Conservation (phyloP, 139 green algal genomes). For the Chlorella sp. region DNA sequence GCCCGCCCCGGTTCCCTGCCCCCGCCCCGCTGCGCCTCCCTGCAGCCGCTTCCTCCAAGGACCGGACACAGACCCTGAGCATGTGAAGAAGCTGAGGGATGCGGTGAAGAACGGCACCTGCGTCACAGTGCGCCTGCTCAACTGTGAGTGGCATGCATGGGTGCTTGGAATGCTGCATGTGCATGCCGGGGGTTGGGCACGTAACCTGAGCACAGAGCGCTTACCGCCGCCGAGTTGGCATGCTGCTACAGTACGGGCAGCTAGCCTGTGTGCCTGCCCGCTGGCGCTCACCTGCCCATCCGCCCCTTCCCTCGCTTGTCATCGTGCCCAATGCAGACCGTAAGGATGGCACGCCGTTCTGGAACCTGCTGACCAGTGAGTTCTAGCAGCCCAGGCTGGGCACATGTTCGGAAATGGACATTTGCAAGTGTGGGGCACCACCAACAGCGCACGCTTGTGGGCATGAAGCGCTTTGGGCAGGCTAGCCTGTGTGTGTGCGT, state of each 20-base stretch:
- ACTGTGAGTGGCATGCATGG: conserved; percentile 64
- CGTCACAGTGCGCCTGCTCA: conserved; percentile 84
- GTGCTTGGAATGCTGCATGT: not conserved
- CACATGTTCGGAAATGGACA: not conserved
- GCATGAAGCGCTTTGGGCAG: too few relatives aligned
- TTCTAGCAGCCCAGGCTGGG: not conserved
- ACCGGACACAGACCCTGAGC: conserved; percentile 89
- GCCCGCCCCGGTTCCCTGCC: too few relatives aligned
- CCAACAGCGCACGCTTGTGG: too few relatives aligned
- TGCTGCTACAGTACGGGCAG: not conserved
- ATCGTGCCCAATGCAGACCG: not conserved
- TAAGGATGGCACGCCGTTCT: conserved; percentile 90
- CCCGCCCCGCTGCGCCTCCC: not conserved
- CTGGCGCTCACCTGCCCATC: not conserved
- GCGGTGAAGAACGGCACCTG: conserved; percentile 72
- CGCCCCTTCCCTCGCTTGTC: not conserved
- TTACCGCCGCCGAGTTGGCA: not conserved
- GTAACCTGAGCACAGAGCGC: too few relatives aligned
- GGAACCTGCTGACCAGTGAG: conserved; percentile 91
- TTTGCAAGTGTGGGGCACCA: too few relatives aligned
- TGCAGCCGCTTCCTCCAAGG: conserved; percentile 96
- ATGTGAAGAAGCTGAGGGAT: conserved; percentile 83
- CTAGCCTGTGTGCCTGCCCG: not conserved
- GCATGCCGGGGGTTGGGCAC: not conserved
- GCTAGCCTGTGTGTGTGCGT: too few relatives aligned